A percentile compares a stretch with the other conserved stretches of the same genome.
These are phyloP conservation scores for Podila epicladia DNA, from an alignment of 192 early-diverging fungal genomes.

Conservation along the genomic window DNA sequence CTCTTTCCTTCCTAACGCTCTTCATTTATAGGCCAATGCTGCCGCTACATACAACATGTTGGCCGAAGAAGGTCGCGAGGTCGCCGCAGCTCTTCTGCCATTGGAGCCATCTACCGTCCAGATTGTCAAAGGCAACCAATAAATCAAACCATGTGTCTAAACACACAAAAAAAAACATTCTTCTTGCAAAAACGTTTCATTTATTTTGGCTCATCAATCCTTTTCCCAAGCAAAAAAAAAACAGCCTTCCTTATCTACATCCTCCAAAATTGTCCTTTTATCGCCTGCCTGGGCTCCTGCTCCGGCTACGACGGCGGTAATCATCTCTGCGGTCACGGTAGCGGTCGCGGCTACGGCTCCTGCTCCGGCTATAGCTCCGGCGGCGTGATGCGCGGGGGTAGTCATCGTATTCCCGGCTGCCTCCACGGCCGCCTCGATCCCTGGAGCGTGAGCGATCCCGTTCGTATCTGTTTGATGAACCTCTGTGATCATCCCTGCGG, in stretches of 20 bases:
- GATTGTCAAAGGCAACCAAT: constrained; percentile 6
- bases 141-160: neutral
- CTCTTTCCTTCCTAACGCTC: neutral
- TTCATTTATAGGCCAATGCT: constrained; percentile 62
- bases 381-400: constrained; percentile 19
- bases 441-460: constrained; percentile 17
- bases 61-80: constrained; percentile 66
- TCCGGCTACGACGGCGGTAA: constrained; percentile 36
- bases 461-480: constrained; percentile 14
- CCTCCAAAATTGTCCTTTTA: neutral
- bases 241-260: too few species aligned
- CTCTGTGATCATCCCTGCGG: constrained; percentile 11
- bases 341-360: constrained; percentile 29
- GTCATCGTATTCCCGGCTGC: constrained; percentile 25
- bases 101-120: constrained; percentile 50
- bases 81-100: constrained; percentile 65
- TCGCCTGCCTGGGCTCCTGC: constrained; percentile 39
- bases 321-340: constrained; percentile 38
- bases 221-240: neutral
- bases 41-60: constrained; percentile 65
- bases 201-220: too few species aligned
- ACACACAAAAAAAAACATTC: too few species aligned
- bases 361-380: constrained; percentile 27
- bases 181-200: neutral
- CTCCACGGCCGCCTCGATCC: constrained; percentile 13